Base-by-base conservation (phyloP, 2,329 filamentous ascomycete species). In the Fulvia fulva region DNA sequence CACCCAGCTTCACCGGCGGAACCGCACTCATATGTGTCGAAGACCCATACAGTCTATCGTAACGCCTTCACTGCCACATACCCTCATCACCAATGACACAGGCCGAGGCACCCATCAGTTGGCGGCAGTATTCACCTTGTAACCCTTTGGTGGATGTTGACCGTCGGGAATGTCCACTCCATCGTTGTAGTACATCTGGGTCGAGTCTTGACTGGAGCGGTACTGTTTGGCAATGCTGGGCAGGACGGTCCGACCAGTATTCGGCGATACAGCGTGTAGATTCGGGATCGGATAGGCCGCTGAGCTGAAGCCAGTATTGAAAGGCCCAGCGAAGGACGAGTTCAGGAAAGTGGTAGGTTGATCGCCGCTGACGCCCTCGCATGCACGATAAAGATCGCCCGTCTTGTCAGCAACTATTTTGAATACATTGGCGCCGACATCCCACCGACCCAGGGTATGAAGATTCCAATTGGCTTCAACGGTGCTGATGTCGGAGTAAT, bases 341-440 rank as follows among this genome's bases (percentile, higher is more conserved):
- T 74, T 74, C 44, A 71, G 59, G 65, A 72, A 73, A 34, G 65
- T 55, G 12, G 58, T 68, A 1, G 66, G 63, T 43, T 63, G 63
- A 44, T 51, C 16, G 25, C 62, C 63, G 3, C 70, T 70, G 6
- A 65, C 68, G 12, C 63, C 67, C n/a, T 60, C 53, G 54, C 65
- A 67, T 5, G 63, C 41, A 26, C 64, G 61, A 49, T 71, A 64
- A 25, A 62, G 53, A 51, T 74, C 72, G n/a, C 70, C 70, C 25
- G 72, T 74, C 61, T 70, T 60, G 19, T 71, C 62, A 7, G 73
- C 73, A 32, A 76, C 73, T 34, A 71, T 49, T 41, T 67, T 61
- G 69, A 76, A 78, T 14, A 79, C 75, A 60, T 79, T 79, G 34
- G 77, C 77, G 44, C 76, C 76, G 2, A 78, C 74, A 53, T 78